phyloP scores from a whole-genome alignment of 352 stramenopile species.

The Blastocystis sp. region DNA sequence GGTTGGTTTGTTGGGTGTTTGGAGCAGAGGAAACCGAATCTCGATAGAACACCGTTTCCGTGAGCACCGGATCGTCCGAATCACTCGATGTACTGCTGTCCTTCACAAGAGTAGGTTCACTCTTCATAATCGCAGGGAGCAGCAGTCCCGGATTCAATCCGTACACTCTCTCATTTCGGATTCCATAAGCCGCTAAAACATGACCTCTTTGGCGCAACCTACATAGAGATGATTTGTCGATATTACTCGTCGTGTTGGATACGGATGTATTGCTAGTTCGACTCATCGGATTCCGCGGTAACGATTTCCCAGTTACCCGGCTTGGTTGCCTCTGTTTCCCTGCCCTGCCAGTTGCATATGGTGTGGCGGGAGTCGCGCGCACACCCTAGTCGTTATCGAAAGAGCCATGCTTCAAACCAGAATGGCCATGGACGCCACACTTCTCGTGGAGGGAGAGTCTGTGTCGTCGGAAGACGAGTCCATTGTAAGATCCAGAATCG shows the following conservation, averaged over 20 bases:
- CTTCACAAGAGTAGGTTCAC: not conserved
- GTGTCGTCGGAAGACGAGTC: slow-evolving; percentile 16
- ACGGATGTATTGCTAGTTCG: no score
- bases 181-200: not conserved
- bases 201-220: not conserved
- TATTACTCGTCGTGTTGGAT: no score
- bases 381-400: no score
- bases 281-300: no score
- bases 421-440: not conserved
- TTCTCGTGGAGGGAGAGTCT: not conserved
- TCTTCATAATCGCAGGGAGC: not conserved
- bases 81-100: not conserved
- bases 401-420: not conserved
- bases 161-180: not conserved
- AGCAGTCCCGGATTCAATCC: not conserved
- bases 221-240: not conserved
- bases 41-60: not conserved
- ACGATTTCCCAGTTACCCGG: no score
- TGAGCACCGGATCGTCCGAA: not conserved
- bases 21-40: not conserved
- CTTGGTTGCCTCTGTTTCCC: no score
- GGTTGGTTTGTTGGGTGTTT: no score
- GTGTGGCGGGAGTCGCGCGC: no score
- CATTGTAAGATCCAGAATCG: slow-evolving; percentile 13
- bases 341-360: no score